A percentile compares a stretch with the other conserved stretches of the same genome.
These are phyloP conservation scores for Russula emetica DNA, from an alignment of 768 basidiomycete genomes.

Conservation along the genomic window DNA sequence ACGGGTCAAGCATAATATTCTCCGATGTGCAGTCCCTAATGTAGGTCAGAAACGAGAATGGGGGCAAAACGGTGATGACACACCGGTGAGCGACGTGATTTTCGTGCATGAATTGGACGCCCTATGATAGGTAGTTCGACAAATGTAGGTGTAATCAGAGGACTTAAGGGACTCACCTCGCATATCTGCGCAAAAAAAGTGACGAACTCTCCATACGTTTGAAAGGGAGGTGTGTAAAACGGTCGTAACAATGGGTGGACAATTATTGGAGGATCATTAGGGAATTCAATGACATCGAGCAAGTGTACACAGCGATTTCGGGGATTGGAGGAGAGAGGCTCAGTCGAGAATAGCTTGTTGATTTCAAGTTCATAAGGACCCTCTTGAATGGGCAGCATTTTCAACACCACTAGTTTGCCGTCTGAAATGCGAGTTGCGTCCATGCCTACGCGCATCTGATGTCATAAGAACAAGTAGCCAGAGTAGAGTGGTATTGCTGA, in stretches of 20 bases:
- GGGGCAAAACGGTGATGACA: not conserved
- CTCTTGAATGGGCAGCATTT: not conserved
- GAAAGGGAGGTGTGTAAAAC: slow-evolving; percentile 33
- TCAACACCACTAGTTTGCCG: slow-evolving; percentile 14
- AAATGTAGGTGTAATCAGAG: not conserved
- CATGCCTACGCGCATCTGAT: slow-evolving; percentile 13
- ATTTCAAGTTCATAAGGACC: slow-evolving; percentile 22
- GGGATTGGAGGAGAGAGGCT: slow-evolving; percentile 29
- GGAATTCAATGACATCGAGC: slow-evolving; percentile 29
- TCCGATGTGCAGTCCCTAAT: slow-evolving; percentile 13
- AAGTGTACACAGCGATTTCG: slow-evolving; percentile 32
- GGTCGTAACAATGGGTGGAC: slow-evolving; percentile 36
- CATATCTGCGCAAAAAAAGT: slow-evolving; percentile 36
- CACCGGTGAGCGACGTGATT: slow-evolving; percentile 23
- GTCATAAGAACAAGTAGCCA: not conserved
- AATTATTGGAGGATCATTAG: slow-evolving; percentile 28
- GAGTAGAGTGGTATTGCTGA: not conserved
- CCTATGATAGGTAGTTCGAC: not conserved
- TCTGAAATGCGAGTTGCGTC: slow-evolving; percentile 23
- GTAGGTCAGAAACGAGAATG: not conserved
- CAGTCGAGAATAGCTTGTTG: slow-evolving; percentile 15
- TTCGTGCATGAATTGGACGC: slow-evolving; percentile 24
- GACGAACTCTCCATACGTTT: slow-evolving; percentile 37
- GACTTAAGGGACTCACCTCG: slow-evolving; percentile 31
- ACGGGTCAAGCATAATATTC: slow-evolving; percentile 26